Evolutionary conservation across 2,329 filamentous ascomycete species (phyloP).

Genomic region (Neonectria coccinea): DNA sequence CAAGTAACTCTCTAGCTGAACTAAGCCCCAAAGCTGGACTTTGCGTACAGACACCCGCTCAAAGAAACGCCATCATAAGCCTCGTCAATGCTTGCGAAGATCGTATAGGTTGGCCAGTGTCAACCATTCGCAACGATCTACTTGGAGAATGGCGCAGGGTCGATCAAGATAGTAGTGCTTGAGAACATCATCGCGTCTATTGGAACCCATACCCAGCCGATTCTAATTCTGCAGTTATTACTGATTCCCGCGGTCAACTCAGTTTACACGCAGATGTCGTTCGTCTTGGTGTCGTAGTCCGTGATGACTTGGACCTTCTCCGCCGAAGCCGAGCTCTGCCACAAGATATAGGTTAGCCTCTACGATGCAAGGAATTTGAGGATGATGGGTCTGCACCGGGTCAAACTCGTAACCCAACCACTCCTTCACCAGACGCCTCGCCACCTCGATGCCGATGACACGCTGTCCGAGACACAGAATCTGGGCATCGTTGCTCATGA

Average conservation of each 20-base stretch:
- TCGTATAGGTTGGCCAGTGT: slow-evolving; percentile 54
- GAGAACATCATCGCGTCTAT: background rate
- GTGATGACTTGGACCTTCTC: slow-evolving; percentile 25
- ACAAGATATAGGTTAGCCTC: slow-evolving; percentile 5
- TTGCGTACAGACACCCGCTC: slow-evolving; percentile 52
- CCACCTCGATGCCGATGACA: slow-evolving; percentile 84
- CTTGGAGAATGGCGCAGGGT: slow-evolving; percentile 46
- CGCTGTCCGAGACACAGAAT: slow-evolving; percentile 88
- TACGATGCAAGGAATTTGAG: background rate
- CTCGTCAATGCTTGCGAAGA: slow-evolving; percentile 52
- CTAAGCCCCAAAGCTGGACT: slow-evolving; percentile 50
- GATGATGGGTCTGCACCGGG: slow-evolving; percentile 56
- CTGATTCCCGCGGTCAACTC: background rate
- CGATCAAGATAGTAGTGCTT: slow-evolving; percentile 29
- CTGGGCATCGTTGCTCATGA: slow-evolving; percentile 88
- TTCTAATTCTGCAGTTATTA: background rate
- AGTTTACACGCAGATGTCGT: slow-evolving; percentile 5
- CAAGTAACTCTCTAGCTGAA: background rate
- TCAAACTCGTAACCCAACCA: slow-evolving; percentile 90
- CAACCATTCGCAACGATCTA: slow-evolving; percentile 49
- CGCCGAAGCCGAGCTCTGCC: slow-evolving; percentile 22
- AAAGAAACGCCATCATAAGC: slow-evolving; percentile 51
- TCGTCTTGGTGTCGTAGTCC: slow-evolving; percentile 21
- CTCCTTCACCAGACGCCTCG: slow-evolving; percentile 80
- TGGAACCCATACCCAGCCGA: background rate